phyloP scores from a whole-genome alignment of 2,329 filamentous ascomycete species.

The Madurella fahalii region DNA sequence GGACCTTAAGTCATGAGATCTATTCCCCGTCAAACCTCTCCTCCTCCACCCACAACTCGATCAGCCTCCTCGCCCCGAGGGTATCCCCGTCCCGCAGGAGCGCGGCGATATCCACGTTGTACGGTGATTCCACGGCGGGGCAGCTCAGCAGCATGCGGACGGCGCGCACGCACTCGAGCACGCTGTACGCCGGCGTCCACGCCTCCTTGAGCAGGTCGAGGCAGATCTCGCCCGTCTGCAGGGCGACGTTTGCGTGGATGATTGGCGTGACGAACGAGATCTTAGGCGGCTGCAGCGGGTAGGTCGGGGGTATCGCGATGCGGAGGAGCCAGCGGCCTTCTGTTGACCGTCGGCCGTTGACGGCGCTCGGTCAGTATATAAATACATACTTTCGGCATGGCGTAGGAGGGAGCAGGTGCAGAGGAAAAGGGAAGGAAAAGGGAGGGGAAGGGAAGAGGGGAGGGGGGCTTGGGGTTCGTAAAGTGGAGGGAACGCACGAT shows the following conservation, averaged over 20 bases:
- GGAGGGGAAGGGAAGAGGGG: not conserved
- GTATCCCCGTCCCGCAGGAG: slow-evolving; percentile 64
- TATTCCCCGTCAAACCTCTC: slow-evolving; percentile 46
- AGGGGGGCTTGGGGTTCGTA: not conserved
- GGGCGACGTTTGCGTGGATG: slow-evolving; percentile 74
- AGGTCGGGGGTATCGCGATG: slow-evolving; percentile 71
- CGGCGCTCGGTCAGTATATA: no score
- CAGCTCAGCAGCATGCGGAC: slow-evolving; percentile 65
- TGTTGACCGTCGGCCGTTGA: slow-evolving; percentile 31
- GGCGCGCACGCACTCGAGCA: slow-evolving; percentile 68
- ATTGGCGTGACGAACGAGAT: slow-evolving; percentile 80
- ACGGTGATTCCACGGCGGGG: slow-evolving; percentile 68
- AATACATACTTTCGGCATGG: no score
- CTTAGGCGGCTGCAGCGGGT: slow-evolving; percentile 73
- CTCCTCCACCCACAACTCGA: slow-evolving; percentile 63
- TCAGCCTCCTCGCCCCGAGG: slow-evolving; percentile 64
- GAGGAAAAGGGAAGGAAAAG: not conserved
- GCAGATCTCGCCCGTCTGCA: slow-evolving; percentile 82
- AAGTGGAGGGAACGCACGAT: slow-evolving; percentile 39
- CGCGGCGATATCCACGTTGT: slow-evolving; percentile 75
- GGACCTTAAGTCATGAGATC: not conserved
- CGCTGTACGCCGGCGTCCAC: slow-evolving; percentile 84
- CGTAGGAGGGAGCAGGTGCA: not conserved
- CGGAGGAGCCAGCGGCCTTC: slow-evolving; percentile 77
- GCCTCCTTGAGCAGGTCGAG: slow-evolving; percentile 75